These are phyloP conservation scores for Cymodocea nodosa DNA, from an alignment of 116 monocot genomes.

Conservation along the genomic window DNA sequence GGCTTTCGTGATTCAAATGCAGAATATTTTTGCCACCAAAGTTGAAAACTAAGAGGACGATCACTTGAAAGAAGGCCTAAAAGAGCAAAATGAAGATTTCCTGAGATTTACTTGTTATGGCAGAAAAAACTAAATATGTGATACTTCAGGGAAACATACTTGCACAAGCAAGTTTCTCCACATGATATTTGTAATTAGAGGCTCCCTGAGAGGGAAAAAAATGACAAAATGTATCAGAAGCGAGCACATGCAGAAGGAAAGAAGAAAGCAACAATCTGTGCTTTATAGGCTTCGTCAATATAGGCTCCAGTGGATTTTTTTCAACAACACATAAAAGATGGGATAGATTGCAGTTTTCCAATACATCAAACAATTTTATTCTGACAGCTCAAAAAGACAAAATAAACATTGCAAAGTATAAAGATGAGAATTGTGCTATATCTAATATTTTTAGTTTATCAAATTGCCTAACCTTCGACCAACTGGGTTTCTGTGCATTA, in stretches of 20 bases:
- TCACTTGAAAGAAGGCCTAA: constrained; percentile 41
- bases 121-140: not conserved
- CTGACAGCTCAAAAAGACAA: too few species aligned
- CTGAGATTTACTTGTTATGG: not conserved
- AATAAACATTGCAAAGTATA: too few species aligned
- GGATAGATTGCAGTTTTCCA: too few species aligned
- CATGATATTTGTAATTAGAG: constrained; percentile 31
- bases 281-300: too few species aligned
- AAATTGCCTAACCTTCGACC: constrained; percentile 48
- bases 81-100: not conserved
- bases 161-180: constrained; percentile 27
- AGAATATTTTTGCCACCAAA: constrained; percentile 42
- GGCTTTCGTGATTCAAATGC: constrained; percentile 20
- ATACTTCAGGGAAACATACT: constrained; percentile 10
- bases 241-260: too few species aligned
- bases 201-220: constrained; percentile 10
- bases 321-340: too few species aligned
- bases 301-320: too few species aligned
- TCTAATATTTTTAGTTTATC: not conserved
- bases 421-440: too few species aligned
- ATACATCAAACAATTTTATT: too few species aligned
- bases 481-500: constrained; percentile 80
- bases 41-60: constrained; percentile 38
- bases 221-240: not conserved
- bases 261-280: too few species aligned